These are phyloP conservation scores for Priceomyces carsonii DNA, from an alignment of 805 yeast genomes.

Conservation along the genomic window DNA sequence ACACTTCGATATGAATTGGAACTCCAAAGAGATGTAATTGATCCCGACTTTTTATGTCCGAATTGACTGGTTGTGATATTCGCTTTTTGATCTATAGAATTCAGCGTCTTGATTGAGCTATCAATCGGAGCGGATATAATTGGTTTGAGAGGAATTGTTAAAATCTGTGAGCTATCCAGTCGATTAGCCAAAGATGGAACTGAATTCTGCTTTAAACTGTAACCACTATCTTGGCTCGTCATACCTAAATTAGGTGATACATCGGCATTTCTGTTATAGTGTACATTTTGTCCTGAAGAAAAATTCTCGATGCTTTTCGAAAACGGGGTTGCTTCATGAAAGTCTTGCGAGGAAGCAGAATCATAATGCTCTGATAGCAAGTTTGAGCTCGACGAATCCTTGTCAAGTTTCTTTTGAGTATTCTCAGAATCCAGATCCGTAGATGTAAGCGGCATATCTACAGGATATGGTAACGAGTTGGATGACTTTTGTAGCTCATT, in stretches of 20 bases:
- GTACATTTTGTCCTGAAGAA: too few relatives aligned
- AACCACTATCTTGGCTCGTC: neutral
- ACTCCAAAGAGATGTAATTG: constrained; percentile 38
- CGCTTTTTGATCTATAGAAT: constrained; percentile 3
- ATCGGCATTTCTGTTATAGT: too few relatives aligned
- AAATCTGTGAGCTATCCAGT: neutral
- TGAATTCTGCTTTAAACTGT: neutral
- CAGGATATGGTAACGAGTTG: too few relatives aligned
- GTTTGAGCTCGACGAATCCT: too few relatives aligned
- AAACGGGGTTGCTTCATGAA: too few relatives aligned
- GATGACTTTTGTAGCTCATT: too few relatives aligned
- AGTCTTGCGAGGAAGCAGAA: too few relatives aligned
- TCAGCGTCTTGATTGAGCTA: constrained; percentile 3
- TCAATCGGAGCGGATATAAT: constrained; percentile 15
- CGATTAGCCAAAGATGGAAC: neutral
- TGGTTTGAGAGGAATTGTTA: constrained; percentile 10
- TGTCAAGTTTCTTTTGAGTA: too few relatives aligned
- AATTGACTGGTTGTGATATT: neutral
- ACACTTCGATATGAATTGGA: constrained; percentile 34
- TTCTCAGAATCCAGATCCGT: too few relatives aligned
- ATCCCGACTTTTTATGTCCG: constrained; percentile 23
- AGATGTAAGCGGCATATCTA: too few relatives aligned
- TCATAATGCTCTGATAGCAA: too few relatives aligned
- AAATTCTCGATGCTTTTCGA: too few relatives aligned
- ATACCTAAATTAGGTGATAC: neutral